These are phyloP conservation scores for Monilinia laxa DNA, from an alignment of 2,329 filamentous ascomycete genomes.

Conservation along the genomic window DNA sequence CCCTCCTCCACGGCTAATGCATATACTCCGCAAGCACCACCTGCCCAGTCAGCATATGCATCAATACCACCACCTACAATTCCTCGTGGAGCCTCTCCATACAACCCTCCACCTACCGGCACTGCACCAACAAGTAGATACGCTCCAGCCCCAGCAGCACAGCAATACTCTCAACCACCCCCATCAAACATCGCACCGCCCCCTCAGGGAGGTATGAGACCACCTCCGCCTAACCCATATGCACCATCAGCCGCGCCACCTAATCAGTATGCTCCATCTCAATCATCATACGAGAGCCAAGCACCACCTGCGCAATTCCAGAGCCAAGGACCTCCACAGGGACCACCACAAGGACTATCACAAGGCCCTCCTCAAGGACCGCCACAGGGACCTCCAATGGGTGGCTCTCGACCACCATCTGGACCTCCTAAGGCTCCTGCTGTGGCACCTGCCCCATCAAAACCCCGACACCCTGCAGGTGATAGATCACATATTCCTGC, in stretches of 20 bases:
- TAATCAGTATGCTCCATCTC: slow-evolving; percentile 61
- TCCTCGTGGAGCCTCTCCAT: slow-evolving; percentile 77
- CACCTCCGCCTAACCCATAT: slow-evolving; percentile 51
- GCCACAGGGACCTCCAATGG: slow-evolving; percentile 41
- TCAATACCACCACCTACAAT: slow-evolving; percentile 55
- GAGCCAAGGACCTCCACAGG: slow-evolving; percentile 46
- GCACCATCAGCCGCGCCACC: slow-evolving; percentile 45
- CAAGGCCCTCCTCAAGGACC: slow-evolving; percentile 45
- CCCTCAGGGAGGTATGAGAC: slow-evolving; percentile 44
- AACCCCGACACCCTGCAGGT: slow-evolving; percentile 71
- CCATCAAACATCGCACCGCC: slow-evolving; percentile 44
- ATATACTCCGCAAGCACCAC: slow-evolving; percentile 60
- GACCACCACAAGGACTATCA: slow-evolving; percentile 49
- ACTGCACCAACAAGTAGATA: slow-evolving; percentile 74
- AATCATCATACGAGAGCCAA: slow-evolving; percentile 52
- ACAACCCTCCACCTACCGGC: slow-evolving; percentile 73
- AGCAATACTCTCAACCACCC: slow-evolving; percentile 51
- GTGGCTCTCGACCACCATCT: slow-evolving; percentile 48
- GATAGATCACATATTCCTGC: slow-evolving; percentile 87
- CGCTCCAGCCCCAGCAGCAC: slow-evolving; percentile 63
- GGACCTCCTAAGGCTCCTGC: slow-evolving; percentile 32
- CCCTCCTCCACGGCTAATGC: slow-evolving; percentile 59
- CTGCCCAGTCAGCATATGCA: slow-evolving; percentile 41
- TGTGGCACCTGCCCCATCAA: slow-evolving; percentile 49
- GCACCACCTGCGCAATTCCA: slow-evolving; percentile 44